Base-by-base conservation (phyloP, 2,329 filamentous ascomycete genomes). In the Cytospora leucostoma region DNA sequence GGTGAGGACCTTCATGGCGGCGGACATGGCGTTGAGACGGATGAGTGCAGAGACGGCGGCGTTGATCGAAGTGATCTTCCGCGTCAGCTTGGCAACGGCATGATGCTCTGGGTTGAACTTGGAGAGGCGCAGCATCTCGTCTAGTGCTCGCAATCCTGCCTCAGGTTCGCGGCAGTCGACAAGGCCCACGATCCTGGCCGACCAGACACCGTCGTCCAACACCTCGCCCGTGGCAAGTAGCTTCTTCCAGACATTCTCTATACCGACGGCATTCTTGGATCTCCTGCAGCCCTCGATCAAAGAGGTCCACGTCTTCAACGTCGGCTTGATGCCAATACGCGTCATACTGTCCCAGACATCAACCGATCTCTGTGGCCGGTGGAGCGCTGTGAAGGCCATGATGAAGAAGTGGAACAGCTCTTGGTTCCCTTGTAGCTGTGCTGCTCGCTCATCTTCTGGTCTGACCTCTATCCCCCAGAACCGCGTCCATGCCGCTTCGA, bases 211-310 rank as follows among this genome's bases (percentile, higher is more conserved):
- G 7, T 74, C 74, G 72, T 94, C 91, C 5, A 92, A 85, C 67
- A 82, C 75, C 11, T 86, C 70, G 1, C 84, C 84, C 1, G 85
- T 82, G 10, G 71, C 71, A 4, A 82, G 70, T 75, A 95, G 84
- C 67, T 83, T 84, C 0, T 75, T 68, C 91, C 92, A 96, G 37
- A 93, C 81, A 1, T 80, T 80, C 61, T 88, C 83, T 65, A 93
- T 78, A 27, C 82, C 85, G n/a, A 78, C 73, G 0, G 79, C 67
- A 68, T 92, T 87, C 60, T 80, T 80, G 56, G 84, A 80, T 56
- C 79, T 80, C 70, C 83, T 84, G 74, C 88, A 92, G 1, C 91
- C 91, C 62, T 85, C 81, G 68, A 95, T 84, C 83, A 95, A 89
- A 51, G 84, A 78, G 47, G 87, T 89, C 84, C 90, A 95, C 0